phyloP scores from a whole-genome alignment of 805 yeast genomes.

The Cyberlindnera misumaiensis region DNA sequence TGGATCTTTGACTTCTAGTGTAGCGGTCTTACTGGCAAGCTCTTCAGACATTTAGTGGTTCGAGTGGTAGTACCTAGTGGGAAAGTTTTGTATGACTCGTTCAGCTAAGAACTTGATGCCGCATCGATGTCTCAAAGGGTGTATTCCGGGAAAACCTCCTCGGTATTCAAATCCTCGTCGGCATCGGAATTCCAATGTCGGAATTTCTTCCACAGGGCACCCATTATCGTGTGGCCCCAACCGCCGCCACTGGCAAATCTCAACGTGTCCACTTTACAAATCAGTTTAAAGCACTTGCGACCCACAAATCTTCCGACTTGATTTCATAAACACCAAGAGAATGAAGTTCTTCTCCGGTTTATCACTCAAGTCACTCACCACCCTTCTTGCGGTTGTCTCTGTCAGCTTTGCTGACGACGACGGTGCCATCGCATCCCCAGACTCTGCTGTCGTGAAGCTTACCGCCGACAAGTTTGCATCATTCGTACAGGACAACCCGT shows the following conservation, averaged over 20 bases:
- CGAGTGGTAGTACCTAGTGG: not conserved
- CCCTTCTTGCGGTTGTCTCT: slow-evolving; percentile 33
- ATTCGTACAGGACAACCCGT: slow-evolving; percentile 63
- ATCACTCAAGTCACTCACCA: slow-evolving; percentile 30
- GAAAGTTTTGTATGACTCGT: not conserved
- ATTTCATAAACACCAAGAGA: not conserved
- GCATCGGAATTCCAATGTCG: no score
- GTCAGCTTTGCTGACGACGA: slow-evolving; percentile 31
- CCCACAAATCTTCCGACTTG: no score
- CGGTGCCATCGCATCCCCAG: slow-evolving; percentile 69
- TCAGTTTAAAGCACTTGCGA: no score
- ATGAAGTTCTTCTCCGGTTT: slow-evolving; percentile 34
- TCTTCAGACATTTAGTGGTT: slow-evolving; percentile 5
- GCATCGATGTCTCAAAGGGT: no score
- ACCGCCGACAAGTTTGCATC: slow-evolving; percentile 56
- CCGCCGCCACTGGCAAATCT: not conserved
- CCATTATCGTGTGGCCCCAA: no score
- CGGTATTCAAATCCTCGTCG: no score
- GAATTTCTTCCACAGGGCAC: no score
- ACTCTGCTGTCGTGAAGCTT: slow-evolving; percentile 82
- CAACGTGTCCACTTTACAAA: slow-evolving; percentile 1
- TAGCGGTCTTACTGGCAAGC: slow-evolving; percentile 8
- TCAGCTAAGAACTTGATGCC: no score
- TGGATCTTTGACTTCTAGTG: slow-evolving; percentile 3
- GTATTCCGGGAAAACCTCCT: no score